These are phyloP conservation scores for Chlamydomonas reinhardtii DNA, from an alignment of 163 green algal species.

Conservation along the genomic window DNA sequence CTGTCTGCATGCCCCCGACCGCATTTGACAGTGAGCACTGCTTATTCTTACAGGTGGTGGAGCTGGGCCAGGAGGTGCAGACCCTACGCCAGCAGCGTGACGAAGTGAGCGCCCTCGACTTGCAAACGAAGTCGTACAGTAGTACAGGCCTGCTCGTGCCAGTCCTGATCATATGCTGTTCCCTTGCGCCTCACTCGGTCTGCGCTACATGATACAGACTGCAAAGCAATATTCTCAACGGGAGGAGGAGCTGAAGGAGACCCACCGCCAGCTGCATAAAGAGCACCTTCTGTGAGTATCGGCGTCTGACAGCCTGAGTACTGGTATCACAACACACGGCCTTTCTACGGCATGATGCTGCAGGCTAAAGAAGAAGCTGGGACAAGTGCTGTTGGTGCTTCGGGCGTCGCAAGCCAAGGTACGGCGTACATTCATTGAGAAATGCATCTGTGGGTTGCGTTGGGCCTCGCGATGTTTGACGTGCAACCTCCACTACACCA, in stretches of 20 bases:
- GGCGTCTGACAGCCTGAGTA: neutral
- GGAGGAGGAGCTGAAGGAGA: slow-evolving; percentile 21
- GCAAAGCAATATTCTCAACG: neutral
- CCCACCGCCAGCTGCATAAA: slow-evolving; percentile 26
- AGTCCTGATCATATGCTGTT: too few species aligned
- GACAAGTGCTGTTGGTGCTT: slow-evolving; percentile 48
- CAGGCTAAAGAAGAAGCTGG: slow-evolving; percentile 59
- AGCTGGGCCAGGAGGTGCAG: slow-evolving; percentile 55
- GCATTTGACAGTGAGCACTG: too few species aligned
- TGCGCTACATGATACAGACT: neutral
- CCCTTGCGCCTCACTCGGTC: too few species aligned
- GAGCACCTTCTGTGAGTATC: slow-evolving; percentile 45
- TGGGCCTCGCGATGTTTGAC: too few species aligned
- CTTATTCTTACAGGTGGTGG: slow-evolving; percentile 46
- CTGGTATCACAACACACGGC: neutral
- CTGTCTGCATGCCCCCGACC: too few species aligned
- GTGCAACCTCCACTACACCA: neutral
- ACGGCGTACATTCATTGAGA: too few species aligned
- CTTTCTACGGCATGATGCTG: neutral
- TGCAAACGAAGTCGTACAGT: too few species aligned
- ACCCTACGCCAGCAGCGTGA: slow-evolving; percentile 10
- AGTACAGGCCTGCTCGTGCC: too few species aligned
- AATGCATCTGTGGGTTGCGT: too few species aligned
- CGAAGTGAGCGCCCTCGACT: slow-evolving; percentile 25
- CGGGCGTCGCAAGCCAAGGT: slow-evolving; percentile 35